Evolutionary conservation across 768 basidiomycete species (phyloP).

Genomic region (Collybia mongolica): DNA sequence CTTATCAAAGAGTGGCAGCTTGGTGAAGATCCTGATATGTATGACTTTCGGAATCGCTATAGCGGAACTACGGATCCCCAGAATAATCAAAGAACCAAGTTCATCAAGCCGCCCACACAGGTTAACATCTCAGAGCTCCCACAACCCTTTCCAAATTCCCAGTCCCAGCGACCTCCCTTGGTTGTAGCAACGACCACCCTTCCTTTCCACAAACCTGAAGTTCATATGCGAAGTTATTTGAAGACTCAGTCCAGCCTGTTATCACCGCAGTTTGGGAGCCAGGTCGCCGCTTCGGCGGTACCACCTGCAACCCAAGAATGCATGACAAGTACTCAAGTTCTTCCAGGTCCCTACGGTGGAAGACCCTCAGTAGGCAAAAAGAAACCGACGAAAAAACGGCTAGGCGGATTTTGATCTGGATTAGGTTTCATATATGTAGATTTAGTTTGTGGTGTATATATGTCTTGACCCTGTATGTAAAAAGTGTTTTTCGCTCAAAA

Average conservation of each 20-base stretch:
- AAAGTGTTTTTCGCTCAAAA: neutral
- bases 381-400: slow-evolving; percentile 60
- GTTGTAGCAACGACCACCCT: slow-evolving; percentile 30
- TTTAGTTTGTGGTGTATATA: neutral
- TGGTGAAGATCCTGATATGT: slow-evolving; percentile 48
- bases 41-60: slow-evolving; percentile 58
- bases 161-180: slow-evolving; percentile 35
- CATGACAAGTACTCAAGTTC: slow-evolving; percentile 64
- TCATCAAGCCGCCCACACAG: too few species aligned
- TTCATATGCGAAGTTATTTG: slow-evolving; percentile 5
- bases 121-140: neutral
- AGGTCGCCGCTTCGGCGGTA: slow-evolving; percentile 2
- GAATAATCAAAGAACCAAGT: neutral
- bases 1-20: slow-evolving; percentile 70
- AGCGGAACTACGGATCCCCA: slow-evolving; percentile 23
- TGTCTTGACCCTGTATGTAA: neutral
- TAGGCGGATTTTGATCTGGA: slow-evolving; percentile 67
- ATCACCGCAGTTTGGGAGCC: slow-evolving; percentile 6
- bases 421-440: neutral
- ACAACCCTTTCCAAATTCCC: neutral
- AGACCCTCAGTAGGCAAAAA: slow-evolving; percentile 49
- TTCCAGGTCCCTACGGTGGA: slow-evolving; percentile 73
- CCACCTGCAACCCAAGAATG: slow-evolving; percentile 36
- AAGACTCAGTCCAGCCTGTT: neutral
- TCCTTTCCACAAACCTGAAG: slow-evolving; percentile 15